phyloP scores from a whole-genome alignment of 208 protist genomes.

The Acanthamoeba castellanii region DNA sequence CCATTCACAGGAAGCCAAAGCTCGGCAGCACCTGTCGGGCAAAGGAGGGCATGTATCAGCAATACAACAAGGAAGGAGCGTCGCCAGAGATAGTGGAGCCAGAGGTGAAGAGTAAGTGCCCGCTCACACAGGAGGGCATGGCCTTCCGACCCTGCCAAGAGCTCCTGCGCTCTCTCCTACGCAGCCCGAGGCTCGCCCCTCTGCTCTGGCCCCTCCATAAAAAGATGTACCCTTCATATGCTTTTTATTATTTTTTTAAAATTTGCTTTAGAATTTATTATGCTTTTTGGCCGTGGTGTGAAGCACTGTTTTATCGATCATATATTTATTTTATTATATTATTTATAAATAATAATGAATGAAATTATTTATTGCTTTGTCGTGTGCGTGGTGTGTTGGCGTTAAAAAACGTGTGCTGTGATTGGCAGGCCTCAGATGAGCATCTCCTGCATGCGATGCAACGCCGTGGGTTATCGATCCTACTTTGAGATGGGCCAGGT shows the following conservation, averaged over 20 bases:
- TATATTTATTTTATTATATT: too few species aligned
- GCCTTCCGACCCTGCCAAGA: conserved; percentile 26
- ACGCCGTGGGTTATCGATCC: conserved; percentile 5
- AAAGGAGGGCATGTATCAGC: too few species aligned
- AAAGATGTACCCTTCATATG: neutral
- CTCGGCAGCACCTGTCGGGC: too few species aligned
- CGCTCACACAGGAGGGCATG: neutral
- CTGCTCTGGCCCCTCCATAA: neutral
- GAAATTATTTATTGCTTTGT: too few species aligned
- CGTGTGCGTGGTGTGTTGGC: too few species aligned
- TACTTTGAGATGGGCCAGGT: conserved; percentile 48
- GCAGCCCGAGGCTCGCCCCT: neutral
- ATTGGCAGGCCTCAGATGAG: conserved; percentile 13
- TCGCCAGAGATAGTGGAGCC: neutral
- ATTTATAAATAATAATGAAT: too few species aligned
- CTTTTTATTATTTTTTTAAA: too few species aligned
- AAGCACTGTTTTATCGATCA: too few species aligned
- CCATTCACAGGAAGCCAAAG: too few species aligned
- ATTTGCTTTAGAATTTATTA: too few species aligned
- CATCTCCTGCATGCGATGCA: conserved; percentile 36
- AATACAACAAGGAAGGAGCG: neutral
- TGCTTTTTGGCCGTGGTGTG: too few species aligned
- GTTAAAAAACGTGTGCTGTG: too few species aligned
- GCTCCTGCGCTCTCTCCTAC: neutral
- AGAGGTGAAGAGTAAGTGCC: neutral